Conservation (phyloP, 257 asterid genomes). For the Capsicum rhomboideum region DNA sequence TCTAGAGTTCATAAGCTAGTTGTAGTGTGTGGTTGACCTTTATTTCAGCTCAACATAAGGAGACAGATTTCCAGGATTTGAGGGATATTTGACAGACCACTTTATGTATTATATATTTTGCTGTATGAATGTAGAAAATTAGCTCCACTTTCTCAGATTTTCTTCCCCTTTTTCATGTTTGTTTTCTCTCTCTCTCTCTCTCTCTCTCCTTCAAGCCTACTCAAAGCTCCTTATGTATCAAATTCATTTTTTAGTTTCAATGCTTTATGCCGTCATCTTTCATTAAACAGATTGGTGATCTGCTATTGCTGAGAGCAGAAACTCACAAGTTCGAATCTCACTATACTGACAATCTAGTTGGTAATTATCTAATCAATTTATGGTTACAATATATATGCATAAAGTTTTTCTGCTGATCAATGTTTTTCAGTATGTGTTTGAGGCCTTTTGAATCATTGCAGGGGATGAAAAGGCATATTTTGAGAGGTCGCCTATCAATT, state of each 20-base stretch:
- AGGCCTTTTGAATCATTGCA: conserved; percentile 22
- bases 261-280: not conserved
- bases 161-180: no score
- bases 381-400: not conserved
- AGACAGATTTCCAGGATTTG: no score
- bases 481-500: conserved; percentile 66
- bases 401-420: not conserved
- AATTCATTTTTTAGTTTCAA: not conserved
- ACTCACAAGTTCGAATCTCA: conserved; percentile 91
- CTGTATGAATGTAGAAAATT: no score
- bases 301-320: conserved; percentile 57
- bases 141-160: no score
- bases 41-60: no score
- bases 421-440: not conserved
- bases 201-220: no score
- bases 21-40: no score
- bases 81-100: no score
- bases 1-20: no score
- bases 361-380: conserved; percentile 25
- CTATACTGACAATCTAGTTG: conserved; percentile 80
- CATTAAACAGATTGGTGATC: conserved; percentile 71
- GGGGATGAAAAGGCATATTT: conserved; percentile 37
- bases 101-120: no score
- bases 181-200: no score
- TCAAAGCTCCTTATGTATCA: not conserved